Conservation (phyloP, 2,329 filamentous ascomycete genomes). For the Colletotrichum cereale region DNA sequence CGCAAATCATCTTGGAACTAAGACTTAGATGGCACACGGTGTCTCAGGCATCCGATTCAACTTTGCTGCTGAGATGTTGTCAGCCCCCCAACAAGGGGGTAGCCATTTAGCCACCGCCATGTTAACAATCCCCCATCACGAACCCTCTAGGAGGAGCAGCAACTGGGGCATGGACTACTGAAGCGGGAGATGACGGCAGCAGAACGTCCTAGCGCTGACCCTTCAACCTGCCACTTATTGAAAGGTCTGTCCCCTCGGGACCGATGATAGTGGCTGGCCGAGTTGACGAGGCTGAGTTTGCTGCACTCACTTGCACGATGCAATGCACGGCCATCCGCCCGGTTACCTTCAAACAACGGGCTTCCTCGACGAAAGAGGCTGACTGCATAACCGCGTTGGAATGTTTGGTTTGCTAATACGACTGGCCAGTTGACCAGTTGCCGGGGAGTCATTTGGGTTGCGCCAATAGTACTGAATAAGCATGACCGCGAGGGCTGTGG, state of each 20-base stretch:
- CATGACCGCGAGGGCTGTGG: not conserved
- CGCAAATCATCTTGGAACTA: not conserved
- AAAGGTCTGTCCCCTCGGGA: conserved; percentile 23
- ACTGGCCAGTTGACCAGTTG: too few species aligned
- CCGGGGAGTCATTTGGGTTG: not conserved
- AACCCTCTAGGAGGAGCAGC: conserved; percentile 21
- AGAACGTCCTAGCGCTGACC: conserved; percentile 30
- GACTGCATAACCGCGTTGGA: not conserved
- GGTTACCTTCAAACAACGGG: conserved; percentile 7
- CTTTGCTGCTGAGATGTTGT: not conserved
- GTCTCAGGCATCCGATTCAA: conserved; percentile 32
- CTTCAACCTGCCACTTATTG: not conserved
- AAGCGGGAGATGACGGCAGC: conserved; percentile 27
- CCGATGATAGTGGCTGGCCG: conserved; percentile 22
- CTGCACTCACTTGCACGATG: not conserved
- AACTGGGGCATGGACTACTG: conserved; percentile 3
- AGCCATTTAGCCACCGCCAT: conserved; percentile 30
- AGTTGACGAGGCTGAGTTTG: conserved; percentile 24
- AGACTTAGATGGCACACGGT: conserved; percentile 8
- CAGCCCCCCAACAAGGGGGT: conserved; percentile 12
- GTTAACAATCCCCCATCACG: conserved; percentile 24
- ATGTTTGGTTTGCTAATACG: not conserved
- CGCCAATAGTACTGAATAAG: not conserved
- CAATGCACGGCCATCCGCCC: conserved; percentile 22
- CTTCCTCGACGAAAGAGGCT: conserved; percentile 15